These are phyloP conservation scores for Fomitopsis pinicola DNA, from an alignment of 1,284 basidiomycete genomes.

Conservation along the genomic window DNA sequence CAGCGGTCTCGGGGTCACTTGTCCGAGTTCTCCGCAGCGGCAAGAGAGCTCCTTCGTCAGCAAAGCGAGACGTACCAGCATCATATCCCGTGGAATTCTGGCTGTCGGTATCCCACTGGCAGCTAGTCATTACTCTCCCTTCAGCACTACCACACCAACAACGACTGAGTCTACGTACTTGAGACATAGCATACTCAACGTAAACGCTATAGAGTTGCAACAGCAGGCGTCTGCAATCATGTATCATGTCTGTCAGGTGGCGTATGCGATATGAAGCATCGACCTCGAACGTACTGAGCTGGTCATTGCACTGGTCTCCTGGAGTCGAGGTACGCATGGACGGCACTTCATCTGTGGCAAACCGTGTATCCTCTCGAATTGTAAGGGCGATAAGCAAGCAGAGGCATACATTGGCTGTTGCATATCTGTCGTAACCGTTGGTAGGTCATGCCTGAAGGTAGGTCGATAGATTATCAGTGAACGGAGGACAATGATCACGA, in stretches of 20 bases:
- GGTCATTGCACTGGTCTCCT: slow-evolving; percentile 15
- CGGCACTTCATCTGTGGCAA: slow-evolving; percentile 11
- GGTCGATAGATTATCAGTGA: neutral
- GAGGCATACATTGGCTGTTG: slow-evolving; percentile 1
- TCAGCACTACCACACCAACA: too few relatives aligned
- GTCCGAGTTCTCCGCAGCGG: too few relatives aligned
- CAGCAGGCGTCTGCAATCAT: slow-evolving; percentile 11
- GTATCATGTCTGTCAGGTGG: too few relatives aligned
- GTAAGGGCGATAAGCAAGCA: neutral
- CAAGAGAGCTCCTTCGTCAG: too few relatives aligned
- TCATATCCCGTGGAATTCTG: slow-evolving; percentile 6
- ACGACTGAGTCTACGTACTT: slow-evolving; percentile 2
- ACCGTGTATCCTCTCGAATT: neutral
- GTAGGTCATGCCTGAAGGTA: slow-evolving; percentile 2
- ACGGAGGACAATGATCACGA: neutral
- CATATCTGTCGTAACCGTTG: slow-evolving; percentile 6
- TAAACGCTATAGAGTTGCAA: slow-evolving; percentile 15
- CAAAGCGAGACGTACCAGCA: slow-evolving; percentile 7
- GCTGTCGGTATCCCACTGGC: slow-evolving; percentile 8
- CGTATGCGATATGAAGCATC: too few relatives aligned
- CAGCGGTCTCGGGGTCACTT: neutral
- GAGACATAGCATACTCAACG: slow-evolving; percentile 19
- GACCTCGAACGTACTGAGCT: slow-evolving; percentile 10
- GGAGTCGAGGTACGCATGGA: slow-evolving; percentile 6
- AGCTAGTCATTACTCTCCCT: slow-evolving; percentile 3